phyloP scores from a whole-genome alignment of 805 yeast genomes.

The Candida palmyrensis region DNA sequence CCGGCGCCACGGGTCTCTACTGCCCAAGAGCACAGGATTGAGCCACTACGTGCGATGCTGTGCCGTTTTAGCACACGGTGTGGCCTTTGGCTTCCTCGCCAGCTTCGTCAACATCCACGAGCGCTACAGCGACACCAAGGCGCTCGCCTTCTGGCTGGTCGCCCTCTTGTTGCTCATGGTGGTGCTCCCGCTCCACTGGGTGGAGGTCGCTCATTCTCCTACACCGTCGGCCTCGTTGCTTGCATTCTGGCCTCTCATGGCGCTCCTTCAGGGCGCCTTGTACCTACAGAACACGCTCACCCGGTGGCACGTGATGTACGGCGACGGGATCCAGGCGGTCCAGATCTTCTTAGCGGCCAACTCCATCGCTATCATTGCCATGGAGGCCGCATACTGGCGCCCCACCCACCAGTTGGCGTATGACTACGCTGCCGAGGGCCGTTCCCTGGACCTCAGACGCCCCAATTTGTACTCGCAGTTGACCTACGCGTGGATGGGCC shows the following conservation, averaged over 20 bases:
- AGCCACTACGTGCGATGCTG: slow-evolving; percentile 15
- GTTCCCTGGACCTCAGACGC: slow-evolving; percentile 7
- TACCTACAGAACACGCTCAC: slow-evolving; percentile 24
- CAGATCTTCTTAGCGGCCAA: slow-evolving; percentile 24
- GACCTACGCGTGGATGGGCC: slow-evolving; percentile 47
- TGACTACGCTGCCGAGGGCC: slow-evolving; percentile 15
- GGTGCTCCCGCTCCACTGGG: slow-evolving; percentile 21
- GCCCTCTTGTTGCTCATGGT: slow-evolving; percentile 7
- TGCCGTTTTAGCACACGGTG: slow-evolving; percentile 14
- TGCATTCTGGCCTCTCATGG: slow-evolving; percentile 24
- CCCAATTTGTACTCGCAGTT: slow-evolving; percentile 34
- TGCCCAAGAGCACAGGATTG: slow-evolving; percentile 21
- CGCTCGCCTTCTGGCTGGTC: slow-evolving; percentile 11
- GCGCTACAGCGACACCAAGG: slow-evolving; percentile 17
- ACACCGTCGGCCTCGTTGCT: slow-evolving; percentile 18
- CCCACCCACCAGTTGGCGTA: slow-evolving; percentile 36
- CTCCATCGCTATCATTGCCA: slow-evolving; percentile 24
- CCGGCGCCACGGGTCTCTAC: slow-evolving; percentile 12
- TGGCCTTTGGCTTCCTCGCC: slow-evolving; percentile 11
- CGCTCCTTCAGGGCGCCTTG: slow-evolving; percentile 13
- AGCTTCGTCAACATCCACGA: slow-evolving; percentile 15
- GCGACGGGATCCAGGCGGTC: slow-evolving; percentile 10
- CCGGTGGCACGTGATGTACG: slow-evolving; percentile 15
- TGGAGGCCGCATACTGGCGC: slow-evolving; percentile 35
- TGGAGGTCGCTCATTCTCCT: slow-evolving; percentile 18